Conservation (phyloP, 140 eudicot species). For the Bidens hawaiensis region DNA sequence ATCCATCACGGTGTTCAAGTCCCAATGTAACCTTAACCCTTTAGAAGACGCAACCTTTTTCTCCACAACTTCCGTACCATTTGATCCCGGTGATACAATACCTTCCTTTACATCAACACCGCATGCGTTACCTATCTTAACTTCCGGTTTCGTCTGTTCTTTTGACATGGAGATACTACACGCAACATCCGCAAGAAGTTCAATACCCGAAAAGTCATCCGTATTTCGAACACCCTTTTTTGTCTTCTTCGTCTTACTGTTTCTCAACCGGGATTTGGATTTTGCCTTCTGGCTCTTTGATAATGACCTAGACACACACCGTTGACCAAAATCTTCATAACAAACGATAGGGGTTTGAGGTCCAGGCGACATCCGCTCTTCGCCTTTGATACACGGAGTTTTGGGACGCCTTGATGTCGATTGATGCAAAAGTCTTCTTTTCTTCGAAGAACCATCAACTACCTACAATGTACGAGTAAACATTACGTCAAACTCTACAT, state of each 20-base stretch:
- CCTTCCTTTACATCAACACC: constrained; percentile 16
- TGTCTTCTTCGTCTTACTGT: constrained; percentile 11
- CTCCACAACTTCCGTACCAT: constrained; percentile 18
- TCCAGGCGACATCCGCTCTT: constrained; percentile 22
- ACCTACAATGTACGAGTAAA: constrained; percentile 7
- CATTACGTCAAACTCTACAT: background rate
- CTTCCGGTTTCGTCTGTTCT: constrained; percentile 18
- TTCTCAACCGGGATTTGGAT: constrained; percentile 21
- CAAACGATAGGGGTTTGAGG: constrained; percentile 25
- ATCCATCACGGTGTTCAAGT: too few relatives aligned
- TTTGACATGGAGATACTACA: constrained; percentile 33
- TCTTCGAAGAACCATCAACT: constrained; percentile 54
- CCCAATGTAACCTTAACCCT: background rate
- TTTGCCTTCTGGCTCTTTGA: constrained; percentile 21
- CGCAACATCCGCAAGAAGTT: constrained; percentile 81
- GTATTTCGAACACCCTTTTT: constrained; percentile 4
- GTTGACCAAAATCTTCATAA: constrained; percentile 30
- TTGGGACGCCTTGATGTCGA: constrained; percentile 37
- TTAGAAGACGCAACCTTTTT: background rate
- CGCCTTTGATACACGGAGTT: constrained; percentile 24
- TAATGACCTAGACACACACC: constrained; percentile 5
- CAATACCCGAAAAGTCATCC: constrained; percentile 76
- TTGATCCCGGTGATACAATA: too few relatives aligned
- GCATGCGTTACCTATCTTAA: constrained; percentile 18
- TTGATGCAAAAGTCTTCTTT: constrained; percentile 36